Evolutionary conservation across 257 asterid genomes (phyloP).

Genomic region (Thymus mandschuricus): DNA sequence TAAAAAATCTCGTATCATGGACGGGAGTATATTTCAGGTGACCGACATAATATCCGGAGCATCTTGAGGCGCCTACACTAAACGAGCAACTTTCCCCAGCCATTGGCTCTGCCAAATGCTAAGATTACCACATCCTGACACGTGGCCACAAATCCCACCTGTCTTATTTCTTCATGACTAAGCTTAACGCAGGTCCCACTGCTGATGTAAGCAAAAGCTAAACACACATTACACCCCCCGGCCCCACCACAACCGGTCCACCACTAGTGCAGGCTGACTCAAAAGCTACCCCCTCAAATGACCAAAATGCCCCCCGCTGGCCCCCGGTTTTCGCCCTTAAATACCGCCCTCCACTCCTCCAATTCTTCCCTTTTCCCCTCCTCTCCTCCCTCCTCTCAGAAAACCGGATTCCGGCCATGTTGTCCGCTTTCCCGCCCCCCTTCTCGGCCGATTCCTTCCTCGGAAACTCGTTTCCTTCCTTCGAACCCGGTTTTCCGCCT

Average conservation of each 20-base stretch:
- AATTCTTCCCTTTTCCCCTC: conserved; percentile 57
- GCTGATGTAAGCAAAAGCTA: conserved; percentile 51
- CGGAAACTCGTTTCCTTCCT: conserved; percentile 45
- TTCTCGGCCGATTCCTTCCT: conserved; percentile 39
- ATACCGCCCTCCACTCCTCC: conserved; percentile 54
- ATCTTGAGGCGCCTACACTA: background rate
- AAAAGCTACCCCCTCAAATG: conserved; percentile 40
- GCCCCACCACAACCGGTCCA: conserved; percentile 41
- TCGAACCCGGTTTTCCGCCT: conserved; percentile 54
- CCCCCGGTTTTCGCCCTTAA: conserved; percentile 44
- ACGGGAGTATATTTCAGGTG: background rate
- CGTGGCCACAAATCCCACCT: conserved; percentile 39
- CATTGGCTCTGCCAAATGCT: conserved; percentile 19
- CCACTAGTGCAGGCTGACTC: conserved; percentile 71
- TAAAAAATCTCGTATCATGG: no score
- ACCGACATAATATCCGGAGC: background rate
- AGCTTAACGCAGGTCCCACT: conserved; percentile 52
- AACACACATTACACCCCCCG: background rate
- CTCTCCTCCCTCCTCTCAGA: conserved; percentile 35
- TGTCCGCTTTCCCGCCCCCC: conserved; percentile 58
- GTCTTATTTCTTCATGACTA: conserved; percentile 76
- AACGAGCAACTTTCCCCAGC: conserved; percentile 16
- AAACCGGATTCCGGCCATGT: conserved; percentile 52
- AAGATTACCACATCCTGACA: conserved; percentile 13
- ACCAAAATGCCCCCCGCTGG: conserved; percentile 55